Evolutionary conservation across 768 basidiomycete species (phyloP).

Genomic region (Boletus insuetus): DNA sequence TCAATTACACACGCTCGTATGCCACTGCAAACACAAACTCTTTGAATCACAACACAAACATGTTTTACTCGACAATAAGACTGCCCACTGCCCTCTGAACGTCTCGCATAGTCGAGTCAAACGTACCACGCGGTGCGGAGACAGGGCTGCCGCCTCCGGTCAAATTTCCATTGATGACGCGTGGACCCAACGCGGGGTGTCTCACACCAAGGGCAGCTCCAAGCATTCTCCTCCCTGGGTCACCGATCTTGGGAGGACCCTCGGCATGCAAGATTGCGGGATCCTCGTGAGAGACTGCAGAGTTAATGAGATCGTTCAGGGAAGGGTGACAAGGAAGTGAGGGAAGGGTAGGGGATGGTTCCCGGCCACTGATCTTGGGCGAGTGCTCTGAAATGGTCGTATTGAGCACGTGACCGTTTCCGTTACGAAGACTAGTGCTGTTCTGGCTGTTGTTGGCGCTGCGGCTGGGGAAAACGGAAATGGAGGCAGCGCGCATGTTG

Average conservation of each 20-base stretch:
- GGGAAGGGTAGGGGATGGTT: constrained; percentile 82
- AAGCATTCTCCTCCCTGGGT: constrained; percentile 87
- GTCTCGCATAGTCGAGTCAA: constrained; percentile 60
- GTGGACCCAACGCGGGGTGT: constrained; percentile 70
- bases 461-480: constrained; percentile 61
- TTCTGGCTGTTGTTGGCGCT: constrained; percentile 39
- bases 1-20: constrained; percentile 20
- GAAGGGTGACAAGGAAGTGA: constrained; percentile 80
- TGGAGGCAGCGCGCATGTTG: constrained; percentile 64
- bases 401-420: constrained; percentile 38
- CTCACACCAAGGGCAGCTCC: constrained; percentile 82
- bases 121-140: constrained; percentile 33
- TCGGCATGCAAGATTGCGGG: constrained; percentile 59
- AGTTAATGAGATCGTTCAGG: constrained; percentile 79
- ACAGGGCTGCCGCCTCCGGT: constrained; percentile 33
- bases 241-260: constrained; percentile 78
- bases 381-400: constrained; percentile 52
- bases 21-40: constrained; percentile 15
- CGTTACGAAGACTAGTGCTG: constrained; percentile 28
- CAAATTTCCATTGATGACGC: constrained; percentile 45
- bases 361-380: constrained; percentile 47
- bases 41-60: constrained; percentile 6
- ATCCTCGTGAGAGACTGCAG: constrained; percentile 56
- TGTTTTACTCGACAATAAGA: constrained; percentile 66
- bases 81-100: constrained; percentile 76